These are phyloP conservation scores for Aspergillus puulaauensis DNA, from an alignment of 2,329 filamentous ascomycete genomes.

Conservation along the genomic window DNA sequence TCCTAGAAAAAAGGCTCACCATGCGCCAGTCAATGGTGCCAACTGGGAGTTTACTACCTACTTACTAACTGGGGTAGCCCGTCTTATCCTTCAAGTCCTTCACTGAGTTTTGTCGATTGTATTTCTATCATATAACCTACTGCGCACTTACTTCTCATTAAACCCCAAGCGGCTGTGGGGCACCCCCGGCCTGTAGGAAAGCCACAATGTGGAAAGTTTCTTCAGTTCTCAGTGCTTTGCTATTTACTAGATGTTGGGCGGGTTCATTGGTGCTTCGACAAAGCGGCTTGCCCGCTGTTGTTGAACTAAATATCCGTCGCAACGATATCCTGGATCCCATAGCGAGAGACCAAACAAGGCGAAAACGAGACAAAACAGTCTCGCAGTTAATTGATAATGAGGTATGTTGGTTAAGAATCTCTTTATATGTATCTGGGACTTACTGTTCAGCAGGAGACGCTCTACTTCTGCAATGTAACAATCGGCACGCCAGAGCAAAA, in stretches of 20 bases:
- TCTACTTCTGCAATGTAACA: constrained; percentile 60
- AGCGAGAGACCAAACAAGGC: constrained; percentile 46
- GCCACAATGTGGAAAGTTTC: constrained; percentile 12
- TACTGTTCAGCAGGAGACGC: constrained; percentile 43
- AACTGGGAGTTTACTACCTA: background rate
- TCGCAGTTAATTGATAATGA: constrained; percentile 55
- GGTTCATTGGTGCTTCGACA: constrained; percentile 30
- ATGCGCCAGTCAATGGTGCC: background rate
- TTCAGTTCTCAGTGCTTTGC: constrained; percentile 12
- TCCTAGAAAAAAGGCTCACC: constrained; percentile 3
- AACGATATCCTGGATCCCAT: constrained; percentile 47
- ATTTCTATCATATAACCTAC: background rate
- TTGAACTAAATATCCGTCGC: constrained; percentile 53
- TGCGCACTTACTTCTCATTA: background rate
- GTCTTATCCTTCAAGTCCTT: background rate
- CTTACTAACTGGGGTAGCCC: background rate
- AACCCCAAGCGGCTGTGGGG: background rate
- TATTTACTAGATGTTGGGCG: constrained; percentile 17
- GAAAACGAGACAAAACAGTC: constrained; percentile 41
- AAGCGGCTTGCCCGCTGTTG: constrained; percentile 44
- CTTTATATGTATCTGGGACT: background rate
- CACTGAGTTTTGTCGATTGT: background rate
- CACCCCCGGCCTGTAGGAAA: background rate
- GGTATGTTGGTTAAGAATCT: constrained; percentile 24
- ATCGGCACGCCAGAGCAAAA: constrained; percentile 58